These are phyloP conservation scores for Eucalyptus marginata DNA, from an alignment of 345 rosid genomes.

Conservation along the genomic window DNA sequence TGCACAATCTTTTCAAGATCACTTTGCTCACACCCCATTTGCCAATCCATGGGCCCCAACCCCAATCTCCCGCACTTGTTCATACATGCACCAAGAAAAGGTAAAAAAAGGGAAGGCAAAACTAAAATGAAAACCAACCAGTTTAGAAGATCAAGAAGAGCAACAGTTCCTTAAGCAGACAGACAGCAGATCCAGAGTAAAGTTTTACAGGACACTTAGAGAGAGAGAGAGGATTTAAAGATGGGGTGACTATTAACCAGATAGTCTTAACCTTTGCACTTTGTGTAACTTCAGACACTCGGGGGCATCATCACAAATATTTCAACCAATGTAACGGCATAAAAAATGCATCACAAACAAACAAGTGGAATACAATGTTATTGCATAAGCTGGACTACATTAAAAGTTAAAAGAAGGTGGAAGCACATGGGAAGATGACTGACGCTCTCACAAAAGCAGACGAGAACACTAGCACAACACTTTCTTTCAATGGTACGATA, in stretches of 20 bases:
- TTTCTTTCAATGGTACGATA: not conserved
- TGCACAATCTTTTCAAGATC: not conserved
- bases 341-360: not conserved
- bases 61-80: not conserved
- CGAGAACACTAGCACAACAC: not conserved
- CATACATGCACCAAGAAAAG: not conserved
- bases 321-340: not conserved
- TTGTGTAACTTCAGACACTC: not conserved
- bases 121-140: not conserved
- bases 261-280: not conserved
- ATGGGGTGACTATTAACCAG: not conserved
- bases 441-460: not conserved
- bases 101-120: not conserved
- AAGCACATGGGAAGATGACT: not conserved
- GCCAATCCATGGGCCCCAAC: not conserved
- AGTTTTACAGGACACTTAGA: not conserved
- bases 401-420: not conserved
- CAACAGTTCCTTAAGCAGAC: not conserved
- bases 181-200: not conserved
- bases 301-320: not conserved
- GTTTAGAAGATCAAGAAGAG: not conserved
- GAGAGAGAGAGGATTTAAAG: not conserved
- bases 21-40: not conserved
- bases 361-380: not conserved
- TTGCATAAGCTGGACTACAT: not conserved